phyloP scores from a whole-genome alignment of 352 stramenopile species.

The Lagenidium giganteum region DNA sequence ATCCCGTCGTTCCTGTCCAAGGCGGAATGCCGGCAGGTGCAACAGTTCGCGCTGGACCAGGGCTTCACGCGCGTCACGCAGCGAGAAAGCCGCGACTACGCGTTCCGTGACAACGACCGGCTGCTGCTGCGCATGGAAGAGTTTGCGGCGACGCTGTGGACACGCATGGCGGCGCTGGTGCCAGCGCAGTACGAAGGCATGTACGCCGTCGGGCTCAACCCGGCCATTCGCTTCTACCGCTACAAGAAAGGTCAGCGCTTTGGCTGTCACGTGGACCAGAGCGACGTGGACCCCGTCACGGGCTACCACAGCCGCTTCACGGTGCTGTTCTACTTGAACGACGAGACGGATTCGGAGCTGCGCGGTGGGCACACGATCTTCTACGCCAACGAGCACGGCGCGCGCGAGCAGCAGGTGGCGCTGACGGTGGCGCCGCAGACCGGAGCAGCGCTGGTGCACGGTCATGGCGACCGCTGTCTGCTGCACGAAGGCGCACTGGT shows the following conservation, averaged over 20 bases:
- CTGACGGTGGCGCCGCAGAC: conserved; percentile 47
- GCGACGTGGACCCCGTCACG: conserved; percentile 55
- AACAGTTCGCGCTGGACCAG: conserved; percentile 34
- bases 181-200: conserved; percentile 37
- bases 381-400: conserved; percentile 34
- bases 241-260: conserved; percentile 50
- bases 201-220: conserved; percentile 47
- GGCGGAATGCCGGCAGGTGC: conserved; percentile 40
- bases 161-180: conserved; percentile 41
- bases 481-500: conserved; percentile 58
- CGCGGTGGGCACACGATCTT: conserved; percentile 47
- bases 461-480: conserved; percentile 54
- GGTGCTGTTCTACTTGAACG: conserved; percentile 66
- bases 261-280: conserved; percentile 66
- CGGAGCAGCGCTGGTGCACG: conserved; percentile 47
- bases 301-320: conserved; percentile 59
- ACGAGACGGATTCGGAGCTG: conserved; percentile 49
- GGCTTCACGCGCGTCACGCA: conserved; percentile 63
- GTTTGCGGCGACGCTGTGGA: conserved; percentile 55
- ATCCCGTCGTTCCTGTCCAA: conserved; percentile 44
- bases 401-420: conserved; percentile 29
- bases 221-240: conserved; percentile 54
- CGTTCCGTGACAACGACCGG: conserved; percentile 60
- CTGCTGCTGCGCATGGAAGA: conserved; percentile 39
- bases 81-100: conserved; percentile 38